Evolutionary conservation across 176 grass and related monocot species (phyloP), one percentile per base, ranked within the genome.

Genomic region (Musa beccarii): DNA sequence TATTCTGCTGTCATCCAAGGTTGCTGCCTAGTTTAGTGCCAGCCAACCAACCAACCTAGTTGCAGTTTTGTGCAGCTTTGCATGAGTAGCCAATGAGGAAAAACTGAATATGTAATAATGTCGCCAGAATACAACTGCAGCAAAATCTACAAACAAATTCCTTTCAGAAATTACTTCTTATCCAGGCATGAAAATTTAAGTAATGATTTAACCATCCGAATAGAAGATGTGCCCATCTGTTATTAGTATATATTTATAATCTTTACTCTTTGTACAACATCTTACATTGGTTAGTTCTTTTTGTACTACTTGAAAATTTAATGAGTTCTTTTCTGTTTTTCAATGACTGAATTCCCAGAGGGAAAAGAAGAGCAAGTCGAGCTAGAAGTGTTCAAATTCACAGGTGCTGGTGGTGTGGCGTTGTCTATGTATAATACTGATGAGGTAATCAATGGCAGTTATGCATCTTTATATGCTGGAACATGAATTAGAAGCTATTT

Each of bases 361-460:
- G 88, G 88, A 67, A 52, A 52, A 17, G 86, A 84, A 59, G 80
- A 87, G 66, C 82, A 84, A 1, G 79, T 94, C 34, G 95, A 94
- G 87, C 56, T 92, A 66, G 54, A 94, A 80, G 88, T 99, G 76
- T 91, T 81, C 76, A 84, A 94, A 80, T 99, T 99, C 77, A 93
- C 93, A 85, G 90, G 95, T 62, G 82, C 90, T 66, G 91, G 90
- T 68, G 81, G 90, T 67, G 81, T 99, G 50, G 95, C 91, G 13
- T 84, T 99, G 68, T 71, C 95, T 49, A 99, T 99, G 91, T 94
- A 99, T 52, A 99, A 99, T 87, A 89, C 90, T 20, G 88, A 99
- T 59, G 91, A 94, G 90, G 94, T 98, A 80, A 72, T 25, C 2
- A 8, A 8, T 19, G 2, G 8, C 29, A 56, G n/a, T 55, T 23